Base-by-base conservation (phyloP, 192 early-diverging fungal genomes). In the Geranomyces variabilis region DNA sequence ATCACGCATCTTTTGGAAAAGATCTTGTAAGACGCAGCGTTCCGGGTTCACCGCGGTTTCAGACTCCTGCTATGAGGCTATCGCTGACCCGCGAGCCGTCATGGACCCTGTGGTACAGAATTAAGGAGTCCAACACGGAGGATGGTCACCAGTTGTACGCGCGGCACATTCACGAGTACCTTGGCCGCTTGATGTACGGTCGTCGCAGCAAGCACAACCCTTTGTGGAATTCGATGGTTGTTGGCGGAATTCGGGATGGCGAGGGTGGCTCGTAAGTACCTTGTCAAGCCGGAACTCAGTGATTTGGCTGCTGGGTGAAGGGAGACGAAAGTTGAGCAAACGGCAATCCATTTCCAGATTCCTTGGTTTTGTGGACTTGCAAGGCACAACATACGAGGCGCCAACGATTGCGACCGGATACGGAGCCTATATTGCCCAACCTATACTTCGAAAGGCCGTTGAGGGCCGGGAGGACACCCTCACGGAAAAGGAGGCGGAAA, bases 401-500 rank as follows among this genome's bases (percentile, higher is more conserved):
- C 77, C 89, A 17, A 93, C 91, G 14, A 93, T 99, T 71, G 93
- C 97, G 41, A 99, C 97, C 34, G 97, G 97, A 24, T 97, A 92
- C 75, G 97, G 97, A 26, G 87, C 82, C 34, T 88, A 96, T 75
- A 77, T 97, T 67, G 95, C 94, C 30, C 91, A 91, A 66, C 97
- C 97, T 31, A 88, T 97, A 61, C 77, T 99, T 76, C 86, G 97
- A 79, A 97, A 93, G 76, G 89, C 87, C 34, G 89, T 97, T 8
- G 96, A 97, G 77, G 91, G 89, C 29, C 86, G 86, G 31, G 93
- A 93, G 75, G 84, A 96, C 22, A 89, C 87, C 66, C 77, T 99
- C 59, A 91, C 91, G 7, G 95, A 99, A 81, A 90, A 91, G 67
- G 93, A 96, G 73, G 96, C 97, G 1, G 76, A 87, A 44, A 84